Evolutionary conservation across 2,329 filamentous ascomycete genomes (phyloP), one percentile per base, ranked within the genome.

Genomic region (Amauroascus verrucosus): DNA sequence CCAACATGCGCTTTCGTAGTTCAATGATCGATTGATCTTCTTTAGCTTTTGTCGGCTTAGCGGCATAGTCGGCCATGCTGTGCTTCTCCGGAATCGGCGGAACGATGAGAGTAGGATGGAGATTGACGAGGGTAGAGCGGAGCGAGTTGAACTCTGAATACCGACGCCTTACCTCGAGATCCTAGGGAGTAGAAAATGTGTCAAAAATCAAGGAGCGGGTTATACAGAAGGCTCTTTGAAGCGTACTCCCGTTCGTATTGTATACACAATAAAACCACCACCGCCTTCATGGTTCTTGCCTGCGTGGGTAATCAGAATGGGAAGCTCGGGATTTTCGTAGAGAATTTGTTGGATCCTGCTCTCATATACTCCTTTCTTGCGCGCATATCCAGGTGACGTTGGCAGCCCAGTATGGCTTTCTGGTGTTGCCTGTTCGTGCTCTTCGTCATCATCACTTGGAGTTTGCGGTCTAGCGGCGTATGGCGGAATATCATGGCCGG

Each of bases 71-170:
- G 57, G 91, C 91, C 85, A 98, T 95, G 44, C 89, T 93, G 70
- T 98, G 93, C 71, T 98, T 98, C 72, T 98, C 94, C 20, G 93
- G 93, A 63, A 98, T 98, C 2, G 93, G 93, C 6, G 93, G 94
- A 50, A 98, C 86, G 63, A 98, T 86, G 40, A 98, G 78, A 0
- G 93, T 98, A 6, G 94, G 93, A 66, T 98, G 94, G 57, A 98
- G 79, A 62, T 86, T 86, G 45, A 90, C 89, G 26, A 98, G 79
- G 2, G 91, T 91, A 63, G 89, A 84, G 63, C 93, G 82, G 54
- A 98, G 75, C 14, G 91, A 95, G 33, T 88, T 86, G 65, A 98
- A 98, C 69, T 98, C 93, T 0, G 93, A 98, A 70, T 98, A 98
- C 63, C 93, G 81, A 63, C 93, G 82, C 62, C 91, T 85, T 52